Base-by-base conservation (phyloP, 176 grass and related monocot species). In the Aegilops longissima region DNA sequence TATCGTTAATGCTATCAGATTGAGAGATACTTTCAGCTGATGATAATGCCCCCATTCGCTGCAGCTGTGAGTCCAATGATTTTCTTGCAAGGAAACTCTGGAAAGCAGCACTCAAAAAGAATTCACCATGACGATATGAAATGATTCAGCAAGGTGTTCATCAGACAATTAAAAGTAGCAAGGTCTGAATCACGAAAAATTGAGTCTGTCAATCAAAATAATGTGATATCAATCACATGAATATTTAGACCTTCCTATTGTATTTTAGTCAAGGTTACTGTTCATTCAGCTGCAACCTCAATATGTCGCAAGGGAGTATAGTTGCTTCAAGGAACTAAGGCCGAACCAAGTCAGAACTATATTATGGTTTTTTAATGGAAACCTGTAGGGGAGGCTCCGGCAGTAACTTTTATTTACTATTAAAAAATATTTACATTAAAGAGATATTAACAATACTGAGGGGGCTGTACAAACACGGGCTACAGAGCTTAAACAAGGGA, bases 41-140 rank as follows among this genome's bases (percentile, higher is more conserved):
- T 86, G 87, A 90, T 76, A 99, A 73, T 70, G 84, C 81, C 13
- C 89, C 94, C 88, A 99, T 94, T 84, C 33, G 76, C 76, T 90
- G 90, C 78, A 99, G 87, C 44, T 99, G 97, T 9, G 33, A 90
- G 81, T 94, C 92, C 84, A 99, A 84, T 11, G 91, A 96, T 83
- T 96, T 96, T 87, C 92, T 91, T 63, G 85, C 97, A 76, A 99
- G 73, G 89, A 91, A 96, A 87, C 92, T 99, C 97, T 96, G 88
- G 20, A 73, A 90, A 85, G 51, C 45, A 78, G 30, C 34, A 42
- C 51, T 71, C 51, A 59, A 78, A 72, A 85, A 4, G 16, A 82
- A 47, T 66, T 85, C 56, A 47, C 72, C 39, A 70, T 23, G 17
- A 63, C 24, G 66, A 78, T 78, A 78, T 66, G 35, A 82, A 81